Evolutionary conservation across 768 basidiomycete species (phyloP), one percentile per base, ranked within the genome.

Genomic region (Lactifluus hygrophoroides): DNA sequence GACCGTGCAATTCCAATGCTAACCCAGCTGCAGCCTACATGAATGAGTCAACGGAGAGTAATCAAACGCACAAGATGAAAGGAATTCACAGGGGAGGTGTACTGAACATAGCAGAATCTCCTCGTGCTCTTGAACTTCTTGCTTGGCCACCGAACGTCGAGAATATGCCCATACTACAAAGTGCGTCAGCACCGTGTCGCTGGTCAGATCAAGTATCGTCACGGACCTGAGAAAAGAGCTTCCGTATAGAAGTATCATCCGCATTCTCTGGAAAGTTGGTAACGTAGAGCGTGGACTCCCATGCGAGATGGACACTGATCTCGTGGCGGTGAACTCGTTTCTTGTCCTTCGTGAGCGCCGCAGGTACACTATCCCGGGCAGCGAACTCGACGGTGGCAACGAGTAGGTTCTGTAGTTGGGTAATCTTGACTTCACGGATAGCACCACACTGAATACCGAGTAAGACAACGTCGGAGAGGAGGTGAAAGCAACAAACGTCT

Each of bases 61-160:
- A 37, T 8, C 17, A 53, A 17, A 51, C 19, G 14, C 50, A 19
- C 16, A 23, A 32, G 57, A n/a, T 46, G 25, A 23, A 23, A 11
- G 23, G 19, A 35, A 75, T 87, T 51, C 56, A 92, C 94, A 0
- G 91, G 90, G 19, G 83, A 83, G 1, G 85, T 86, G 68, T 82
- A 97, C 61, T 98, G 96, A 1, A 99, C 77, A 69, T 98, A 99
- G 67, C 91, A 94, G 70, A 99, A 98, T 43, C 96, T 80, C 35
- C 96, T 76, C 2, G 88, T 87, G 56, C 75, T 83, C 72, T 94
- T 95, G 77, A 92, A 94, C 68, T 96, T 96, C 68, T 94, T 94
- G 72, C 92, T 94, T 5, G 96, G 96, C 95, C 95, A 98, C 32
- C 96, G 88, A 17, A 93, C 88, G 63, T 98, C 94, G 60, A 98